Percentiles rank a stretch among this genome's conserved stretches.
Conservation (phyloP, 768 basidiomycete genomes). For the Hygrophorus russula region DNA sequence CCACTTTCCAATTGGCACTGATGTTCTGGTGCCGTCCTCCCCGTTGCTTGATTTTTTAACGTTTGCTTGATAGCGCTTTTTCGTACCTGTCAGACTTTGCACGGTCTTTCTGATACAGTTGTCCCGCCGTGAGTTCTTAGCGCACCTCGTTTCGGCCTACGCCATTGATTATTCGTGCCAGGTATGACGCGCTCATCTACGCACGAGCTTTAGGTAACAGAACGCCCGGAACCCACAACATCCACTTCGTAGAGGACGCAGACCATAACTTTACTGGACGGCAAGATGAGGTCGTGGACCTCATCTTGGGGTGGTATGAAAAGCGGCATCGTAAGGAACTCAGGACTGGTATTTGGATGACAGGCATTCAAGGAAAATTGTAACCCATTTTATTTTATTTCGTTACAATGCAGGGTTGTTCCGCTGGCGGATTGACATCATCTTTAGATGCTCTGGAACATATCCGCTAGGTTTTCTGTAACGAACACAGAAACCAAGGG, state of each 20-base stretch:
- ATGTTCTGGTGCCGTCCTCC: conserved; percentile 38
- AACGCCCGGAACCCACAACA: conserved; percentile 54
- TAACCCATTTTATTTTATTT: conserved; percentile 15
- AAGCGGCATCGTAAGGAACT: conserved; percentile 33
- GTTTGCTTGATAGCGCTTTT: too few species aligned
- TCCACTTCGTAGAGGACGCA: conserved; percentile 60
- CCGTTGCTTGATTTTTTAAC: too few species aligned
- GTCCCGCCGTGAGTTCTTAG: conserved; percentile 53
- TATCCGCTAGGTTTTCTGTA: too few species aligned
- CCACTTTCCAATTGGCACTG: conserved; percentile 45
- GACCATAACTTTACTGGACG: conserved; percentile 72
- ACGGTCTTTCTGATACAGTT: conserved; percentile 58
- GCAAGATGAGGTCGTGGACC: conserved; percentile 56
- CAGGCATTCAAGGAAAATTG: conserved; percentile 40
- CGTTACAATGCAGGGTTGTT: too few species aligned
- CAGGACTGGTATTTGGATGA: conserved; percentile 53
- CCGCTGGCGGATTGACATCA: too few species aligned
- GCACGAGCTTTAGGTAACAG: conserved; percentile 46
- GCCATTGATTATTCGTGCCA: conserved; percentile 14
- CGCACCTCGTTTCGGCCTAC: not conserved
- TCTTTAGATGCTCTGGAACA: too few species aligned
- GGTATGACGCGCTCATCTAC: conserved; percentile 66
- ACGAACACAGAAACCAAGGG: too few species aligned
- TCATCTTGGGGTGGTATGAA: conserved; percentile 61
- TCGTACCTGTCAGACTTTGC: conserved; percentile 31